Base-by-base conservation (phyloP, 2,329 filamentous ascomycete genomes). In the Colletotrichum plurivorum region DNA sequence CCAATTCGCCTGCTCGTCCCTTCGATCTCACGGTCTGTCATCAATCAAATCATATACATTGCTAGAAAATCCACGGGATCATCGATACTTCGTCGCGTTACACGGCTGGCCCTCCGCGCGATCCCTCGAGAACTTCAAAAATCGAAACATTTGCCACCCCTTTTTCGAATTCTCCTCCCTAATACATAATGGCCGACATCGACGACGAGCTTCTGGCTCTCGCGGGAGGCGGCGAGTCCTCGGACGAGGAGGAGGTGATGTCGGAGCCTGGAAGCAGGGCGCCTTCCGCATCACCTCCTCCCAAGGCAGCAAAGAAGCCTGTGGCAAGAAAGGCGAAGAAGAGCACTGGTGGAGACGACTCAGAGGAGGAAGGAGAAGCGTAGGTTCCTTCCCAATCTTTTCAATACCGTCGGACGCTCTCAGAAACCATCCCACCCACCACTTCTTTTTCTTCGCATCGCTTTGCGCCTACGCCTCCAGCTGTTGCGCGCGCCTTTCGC, bases 161-260 rank as follows among this genome's bases (percentile, higher is more conserved):
- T 22, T 36, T 36, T 58, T 27, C 60, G 56, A 68, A 22, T 22
- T 20, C 45, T 46, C 39, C 52, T 72, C 20, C 31, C 15, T 51
- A 39, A 55, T 45, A 66, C 70, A 87, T 73, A 76, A 97, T 97
- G 94, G 92, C 93, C 65, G 93, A 95, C 78, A 88, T 98, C 73
- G 95, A 98, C 78, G 94, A 95, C 75, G 95, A 98, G 84, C 91
- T 98, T 73, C 92, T 98, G 73, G 95, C 94, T 77, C 90, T 98
- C 73, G 96, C 95, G 63, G 96, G 94, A 76, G 94, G 93, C 74
- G 92, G 89, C 70, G 86, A 86, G 69, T 87, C 84, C 61, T 88
- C 89, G 67, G 88, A 87, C 76, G 88, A 88, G 74, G 88, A 89
- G 80, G 87, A 84, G 63, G 84, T 80, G 78, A 80, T 82, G 80